Evolutionary conservation across 805 yeast genomes (phyloP).

Genomic region (Dipodascus geniculatus): DNA sequence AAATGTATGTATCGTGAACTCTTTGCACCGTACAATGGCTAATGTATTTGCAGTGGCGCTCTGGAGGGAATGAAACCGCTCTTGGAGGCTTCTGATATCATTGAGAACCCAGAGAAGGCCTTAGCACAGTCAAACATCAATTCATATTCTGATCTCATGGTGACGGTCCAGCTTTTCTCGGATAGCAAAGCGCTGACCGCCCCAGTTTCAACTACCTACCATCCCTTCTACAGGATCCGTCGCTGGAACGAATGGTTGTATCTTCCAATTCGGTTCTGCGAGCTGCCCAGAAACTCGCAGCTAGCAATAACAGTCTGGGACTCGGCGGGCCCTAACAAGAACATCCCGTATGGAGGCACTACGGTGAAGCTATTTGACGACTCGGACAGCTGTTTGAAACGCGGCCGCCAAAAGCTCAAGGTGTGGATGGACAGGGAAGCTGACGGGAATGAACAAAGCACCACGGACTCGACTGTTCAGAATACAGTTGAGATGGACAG

Average conservation of each 20-base stretch:
- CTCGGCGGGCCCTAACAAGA: conserved; percentile 39
- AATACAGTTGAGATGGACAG: conserved; percentile 30
- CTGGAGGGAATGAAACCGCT: conserved; percentile 34
- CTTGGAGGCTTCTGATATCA: conserved; percentile 34
- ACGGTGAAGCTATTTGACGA: conserved; percentile 47
- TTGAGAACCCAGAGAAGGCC: conserved; percentile 36
- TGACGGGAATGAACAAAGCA: conserved; percentile 19
- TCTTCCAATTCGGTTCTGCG: conserved; percentile 60
- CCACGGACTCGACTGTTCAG: conserved; percentile 18
- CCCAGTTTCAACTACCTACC: conserved; percentile 39
- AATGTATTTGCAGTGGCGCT: conserved; percentile 27
- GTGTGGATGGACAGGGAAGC: conserved; percentile 31
- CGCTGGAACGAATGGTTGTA: conserved; percentile 65
- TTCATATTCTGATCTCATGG: conserved; percentile 25
- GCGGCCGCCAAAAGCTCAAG: conserved; percentile 55
- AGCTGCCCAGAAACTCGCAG: conserved; percentile 52
- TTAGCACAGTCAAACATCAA: conserved; percentile 31
- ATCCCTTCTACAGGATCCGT: conserved; percentile 32
- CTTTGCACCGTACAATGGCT: too few relatives aligned
- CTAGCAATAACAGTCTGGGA: conserved; percentile 59
- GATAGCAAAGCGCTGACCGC: conserved; percentile 36
- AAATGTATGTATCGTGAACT: conserved; percentile 24
- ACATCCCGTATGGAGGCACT: conserved; percentile 47
- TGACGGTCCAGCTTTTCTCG: conserved; percentile 35
- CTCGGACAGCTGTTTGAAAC: conserved; percentile 45